Percentiles rank a stretch among this genome's conserved stretches.
Conservation (phyloP, 352 stramenopile genomes). For the Phytophthora cactorum region DNA sequence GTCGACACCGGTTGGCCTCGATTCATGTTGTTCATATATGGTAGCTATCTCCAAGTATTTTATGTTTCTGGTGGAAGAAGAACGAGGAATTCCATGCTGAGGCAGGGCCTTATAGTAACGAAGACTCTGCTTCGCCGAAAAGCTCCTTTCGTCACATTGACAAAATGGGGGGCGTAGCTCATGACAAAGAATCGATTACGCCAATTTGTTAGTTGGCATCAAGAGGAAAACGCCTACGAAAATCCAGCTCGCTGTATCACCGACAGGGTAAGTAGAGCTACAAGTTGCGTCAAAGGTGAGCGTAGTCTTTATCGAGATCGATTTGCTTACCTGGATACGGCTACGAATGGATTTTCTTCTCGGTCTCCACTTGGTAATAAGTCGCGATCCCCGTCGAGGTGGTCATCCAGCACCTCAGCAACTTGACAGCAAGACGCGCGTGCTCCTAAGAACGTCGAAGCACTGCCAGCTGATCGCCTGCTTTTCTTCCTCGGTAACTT, state of each 20-base stretch:
- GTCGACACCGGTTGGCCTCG: not conserved
- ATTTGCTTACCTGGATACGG: no score
- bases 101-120: not conserved
- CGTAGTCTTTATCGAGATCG: no score
- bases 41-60: not conserved
- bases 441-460: not conserved
- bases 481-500: not conserved
- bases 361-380: constrained; percentile 12
- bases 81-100: constrained; percentile 8
- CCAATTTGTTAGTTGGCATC: not conserved
- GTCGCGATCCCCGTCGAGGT: not conserved
- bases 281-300: no score
- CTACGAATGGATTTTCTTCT: constrained; percentile 29
- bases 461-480: constrained; percentile 16
- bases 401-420: constrained; percentile 8
- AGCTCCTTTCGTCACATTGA: not conserved
- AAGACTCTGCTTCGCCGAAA: not conserved
- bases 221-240: not conserved
- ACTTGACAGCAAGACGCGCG: not conserved
- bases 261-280: no score
- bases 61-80: not conserved
- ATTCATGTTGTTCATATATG: not conserved
- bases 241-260: not conserved
- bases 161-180: not conserved
- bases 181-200: constrained; percentile 2